These are phyloP conservation scores for Xylaria nigripes DNA, from an alignment of 495 filamentous ascomycete species.

Conservation along the genomic window DNA sequence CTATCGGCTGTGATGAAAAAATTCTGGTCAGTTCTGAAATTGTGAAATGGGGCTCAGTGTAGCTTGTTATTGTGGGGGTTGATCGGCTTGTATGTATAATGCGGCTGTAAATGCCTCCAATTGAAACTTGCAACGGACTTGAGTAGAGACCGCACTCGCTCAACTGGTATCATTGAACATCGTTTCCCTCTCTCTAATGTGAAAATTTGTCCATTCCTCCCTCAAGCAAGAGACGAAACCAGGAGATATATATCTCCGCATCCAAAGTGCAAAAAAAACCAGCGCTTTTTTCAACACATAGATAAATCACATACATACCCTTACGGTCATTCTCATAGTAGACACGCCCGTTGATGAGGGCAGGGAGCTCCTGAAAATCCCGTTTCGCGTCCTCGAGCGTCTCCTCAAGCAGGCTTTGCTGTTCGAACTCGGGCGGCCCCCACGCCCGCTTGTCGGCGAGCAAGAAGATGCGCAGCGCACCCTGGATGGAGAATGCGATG, in stretches of 20 bases:
- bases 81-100: too few relatives aligned
- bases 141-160: too few relatives aligned
- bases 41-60: neutral
- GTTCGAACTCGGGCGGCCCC: conserved; percentile 43
- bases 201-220: too few relatives aligned
- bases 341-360: conserved; percentile 37
- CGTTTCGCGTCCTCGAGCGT: conserved; percentile 43
- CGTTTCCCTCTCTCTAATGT: too few relatives aligned
- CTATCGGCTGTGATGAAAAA: conserved; percentile 36
- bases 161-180: too few relatives aligned
- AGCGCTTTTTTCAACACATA: too few relatives aligned
- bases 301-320: conserved; percentile 21
- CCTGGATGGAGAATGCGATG: conserved; percentile 38
- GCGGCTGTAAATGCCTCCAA: too few relatives aligned
- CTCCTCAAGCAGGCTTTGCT: conserved; percentile 37
- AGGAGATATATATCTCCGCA: too few relatives aligned
- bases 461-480: conserved; percentile 39
- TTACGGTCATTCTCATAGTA: conserved; percentile 44
- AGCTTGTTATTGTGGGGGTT: too few relatives aligned
- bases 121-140: too few relatives aligned
- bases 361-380: conserved; percentile 43
- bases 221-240: too few relatives aligned
- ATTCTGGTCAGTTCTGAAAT: neutral
- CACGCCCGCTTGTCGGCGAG: conserved; percentile 44
- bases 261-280: too few relatives aligned